A percentile compares a stretch with the other conserved stretches of the same genome.
These are phyloP conservation scores for Buxus sempervirens DNA, from an alignment of 164 flowering plant genomes.

Conservation along the genomic window DNA sequence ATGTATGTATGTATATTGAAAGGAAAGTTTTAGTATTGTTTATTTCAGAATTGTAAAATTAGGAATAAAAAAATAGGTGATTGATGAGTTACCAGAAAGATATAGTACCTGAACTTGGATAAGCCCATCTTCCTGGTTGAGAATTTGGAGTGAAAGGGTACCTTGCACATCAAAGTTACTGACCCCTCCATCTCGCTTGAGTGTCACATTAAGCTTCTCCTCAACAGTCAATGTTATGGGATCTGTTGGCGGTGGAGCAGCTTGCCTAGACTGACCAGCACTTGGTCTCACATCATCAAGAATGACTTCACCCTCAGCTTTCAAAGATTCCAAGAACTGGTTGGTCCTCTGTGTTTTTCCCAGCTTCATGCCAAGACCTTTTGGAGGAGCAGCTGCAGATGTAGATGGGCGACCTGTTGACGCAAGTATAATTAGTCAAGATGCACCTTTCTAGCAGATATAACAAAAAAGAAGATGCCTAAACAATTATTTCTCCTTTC, in stretches of 20 bases:
- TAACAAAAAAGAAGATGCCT: not conserved
- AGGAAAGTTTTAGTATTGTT: no score
- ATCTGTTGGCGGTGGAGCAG: conserved; percentile 73
- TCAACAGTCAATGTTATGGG: conserved; percentile 82
- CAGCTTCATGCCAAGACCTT: conserved; percentile 95
- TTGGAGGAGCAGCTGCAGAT: conserved; percentile 89
- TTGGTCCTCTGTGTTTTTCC: conserved; percentile 83
- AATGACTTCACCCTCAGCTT: conserved; percentile 98
- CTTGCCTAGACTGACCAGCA: conserved; percentile 47
- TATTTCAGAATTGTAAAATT: no score
- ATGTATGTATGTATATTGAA: no score
- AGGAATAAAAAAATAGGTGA: no score
- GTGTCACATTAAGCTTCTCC: conserved; percentile 80
- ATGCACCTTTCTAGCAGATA: not conserved
- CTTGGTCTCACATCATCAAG: conserved; percentile 81
- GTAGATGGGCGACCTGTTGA: conserved; percentile 72
- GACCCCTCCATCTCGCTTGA: conserved; percentile 90
- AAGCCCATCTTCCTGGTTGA: conserved; percentile 79
- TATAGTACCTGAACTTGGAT: conserved; percentile 93
- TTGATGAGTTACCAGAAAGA: conserved; percentile 2
- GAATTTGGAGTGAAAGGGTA: conserved; percentile 84
- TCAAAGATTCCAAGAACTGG: conserved; percentile 90
- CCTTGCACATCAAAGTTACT: conserved; percentile 97
- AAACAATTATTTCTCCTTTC: not conserved
- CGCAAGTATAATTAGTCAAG: not conserved